A percentile compares a stretch with the other conserved stretches of the same genome.
Conservation (phyloP, 345 rosid species). For the Anastatica hierochuntica region DNA sequence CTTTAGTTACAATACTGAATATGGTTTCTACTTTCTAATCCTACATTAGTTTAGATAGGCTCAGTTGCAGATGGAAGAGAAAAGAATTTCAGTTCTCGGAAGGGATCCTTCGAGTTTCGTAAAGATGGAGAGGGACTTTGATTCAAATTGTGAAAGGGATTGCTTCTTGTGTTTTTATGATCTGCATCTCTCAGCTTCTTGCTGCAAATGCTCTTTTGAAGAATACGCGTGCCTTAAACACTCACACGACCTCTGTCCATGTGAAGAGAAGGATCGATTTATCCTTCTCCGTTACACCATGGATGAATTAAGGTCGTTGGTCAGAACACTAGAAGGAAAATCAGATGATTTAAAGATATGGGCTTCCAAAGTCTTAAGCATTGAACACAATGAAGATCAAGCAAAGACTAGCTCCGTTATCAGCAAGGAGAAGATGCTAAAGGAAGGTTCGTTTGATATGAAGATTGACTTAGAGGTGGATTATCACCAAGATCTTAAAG, state of each 20-base stretch:
- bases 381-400: constrained; percentile 14
- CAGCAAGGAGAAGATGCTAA: constrained; percentile 10
- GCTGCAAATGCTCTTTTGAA: constrained; percentile 77
- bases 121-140: constrained; percentile 58
- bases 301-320: constrained; percentile 49
- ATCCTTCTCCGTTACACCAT: constrained; percentile 51
- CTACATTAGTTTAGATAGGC: constrained; percentile 31
- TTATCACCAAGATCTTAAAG: neutral
- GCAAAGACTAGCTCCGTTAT: neutral
- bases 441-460: constrained; percentile 35
- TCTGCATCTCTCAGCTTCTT: constrained; percentile 66
- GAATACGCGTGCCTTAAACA: constrained; percentile 80
- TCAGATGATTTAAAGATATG: constrained; percentile 43
- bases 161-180: constrained; percentile 83
- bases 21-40: neutral
- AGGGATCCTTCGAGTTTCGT: constrained; percentile 27
- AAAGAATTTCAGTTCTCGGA: constrained; percentile 39
- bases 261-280: constrained; percentile 37
- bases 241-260: constrained; percentile 44
- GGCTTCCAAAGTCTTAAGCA: constrained; percentile 29
- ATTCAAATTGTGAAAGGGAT: constrained; percentile 56
- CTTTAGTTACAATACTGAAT: neutral
- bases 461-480: constrained; percentile 12
- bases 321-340: constrained; percentile 64
- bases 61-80: constrained; percentile 63